These are phyloP conservation scores for Durio zibethinus DNA, from an alignment of 345 rosid genomes.

Conservation along the genomic window DNA sequence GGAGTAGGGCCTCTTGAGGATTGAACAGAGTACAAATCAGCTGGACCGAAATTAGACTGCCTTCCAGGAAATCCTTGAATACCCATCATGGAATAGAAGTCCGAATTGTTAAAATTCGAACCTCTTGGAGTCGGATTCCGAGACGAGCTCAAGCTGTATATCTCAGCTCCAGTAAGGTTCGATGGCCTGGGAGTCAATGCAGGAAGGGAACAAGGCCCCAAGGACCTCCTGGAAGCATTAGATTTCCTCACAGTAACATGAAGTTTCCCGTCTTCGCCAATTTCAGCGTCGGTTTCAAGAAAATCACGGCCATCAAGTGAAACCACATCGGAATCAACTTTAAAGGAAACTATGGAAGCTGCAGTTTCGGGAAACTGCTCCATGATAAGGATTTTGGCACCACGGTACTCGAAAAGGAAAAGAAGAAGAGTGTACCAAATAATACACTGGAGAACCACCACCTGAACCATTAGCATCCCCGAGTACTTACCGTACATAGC, in stretches of 20 bases:
- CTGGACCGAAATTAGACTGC: conserved; percentile 74
- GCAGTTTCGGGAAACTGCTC: conserved; percentile 98
- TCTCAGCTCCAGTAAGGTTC: conserved; percentile 89
- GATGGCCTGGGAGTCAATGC: conserved; percentile 85
- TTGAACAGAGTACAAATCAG: conserved; percentile 77
- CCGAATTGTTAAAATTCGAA: conserved; percentile 83
- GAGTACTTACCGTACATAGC: conserved; percentile 81
- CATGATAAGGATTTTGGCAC: conserved; percentile 78
- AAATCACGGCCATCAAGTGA: conserved; percentile 79
- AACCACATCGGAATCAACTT: conserved; percentile 84
- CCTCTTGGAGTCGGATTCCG: conserved; percentile 84
- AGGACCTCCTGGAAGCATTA: conserved; percentile 69
- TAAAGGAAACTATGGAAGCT: conserved; percentile 83
- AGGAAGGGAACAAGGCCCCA: conserved; percentile 47
- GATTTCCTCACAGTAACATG: conserved; percentile 89
- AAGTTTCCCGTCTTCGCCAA: conserved; percentile 83
- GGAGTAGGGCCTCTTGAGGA: conserved; percentile 78
- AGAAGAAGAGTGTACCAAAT: conserved; percentile 95
- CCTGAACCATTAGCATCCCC: conserved; percentile 87
- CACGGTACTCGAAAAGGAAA: conserved; percentile 85
- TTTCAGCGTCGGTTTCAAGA: conserved; percentile 80
- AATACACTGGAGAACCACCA: conserved; percentile 91
- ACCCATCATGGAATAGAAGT: conserved; percentile 86
- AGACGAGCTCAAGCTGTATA: conserved; percentile 80
- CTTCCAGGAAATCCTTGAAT: conserved; percentile 67